Base-by-base conservation (phyloP, 2,329 filamentous ascomycete species). In the Parastagonospora avenae region DNA sequence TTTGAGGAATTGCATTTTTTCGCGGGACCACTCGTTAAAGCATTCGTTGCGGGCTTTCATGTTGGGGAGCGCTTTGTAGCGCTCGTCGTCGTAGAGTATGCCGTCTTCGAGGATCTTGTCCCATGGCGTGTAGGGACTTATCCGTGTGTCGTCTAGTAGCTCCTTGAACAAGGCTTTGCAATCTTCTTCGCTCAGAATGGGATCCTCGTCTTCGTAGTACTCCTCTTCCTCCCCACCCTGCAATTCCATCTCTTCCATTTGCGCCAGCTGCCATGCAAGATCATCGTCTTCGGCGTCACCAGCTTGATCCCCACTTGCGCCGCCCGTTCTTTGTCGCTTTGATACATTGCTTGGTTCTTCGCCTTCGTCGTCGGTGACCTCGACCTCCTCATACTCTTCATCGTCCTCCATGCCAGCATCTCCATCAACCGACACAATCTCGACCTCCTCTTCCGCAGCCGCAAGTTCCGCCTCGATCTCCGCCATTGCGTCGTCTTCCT, bases 271-370 rank as follows among this genome's bases (percentile, higher is more conserved):
- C 68, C 88, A 92, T 31, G 91, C 92, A 63, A 99, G 95, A 67
- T 99, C 94, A 46, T 92, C 93, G 72, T 97, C 94, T 48, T 89
- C 90, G 65, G 96, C 96, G 64, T 97, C 93, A 7, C 94, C 76
- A 0, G 80, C 76, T 39, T 77, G 74, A 10, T 81, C 75, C 63
- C 42, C 79, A 57, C 52, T 52, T 32, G 31, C 77, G 65, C 53
- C 76, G 64, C 64, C 77, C 66, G 60, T 85, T 66, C 71, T 80
- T 67, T 70, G 77, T 48, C 73, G 80, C 74, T 79, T 84, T 50
- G 69, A 76, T 59, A 74, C 70, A 52, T 83, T 80, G 9, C 48
- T 48, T 2, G 41, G 31, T 2, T 79, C 78, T 48, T 77, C 77
- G 2, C 70, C 73, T 52, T 81, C 79, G 10, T 77, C 75, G 48